A percentile compares a stretch with the other conserved stretches of the same genome.
These are phyloP conservation scores for Corrigiola litoralis DNA, from an alignment of 179 eudicot genomes.

Conservation along the genomic window DNA sequence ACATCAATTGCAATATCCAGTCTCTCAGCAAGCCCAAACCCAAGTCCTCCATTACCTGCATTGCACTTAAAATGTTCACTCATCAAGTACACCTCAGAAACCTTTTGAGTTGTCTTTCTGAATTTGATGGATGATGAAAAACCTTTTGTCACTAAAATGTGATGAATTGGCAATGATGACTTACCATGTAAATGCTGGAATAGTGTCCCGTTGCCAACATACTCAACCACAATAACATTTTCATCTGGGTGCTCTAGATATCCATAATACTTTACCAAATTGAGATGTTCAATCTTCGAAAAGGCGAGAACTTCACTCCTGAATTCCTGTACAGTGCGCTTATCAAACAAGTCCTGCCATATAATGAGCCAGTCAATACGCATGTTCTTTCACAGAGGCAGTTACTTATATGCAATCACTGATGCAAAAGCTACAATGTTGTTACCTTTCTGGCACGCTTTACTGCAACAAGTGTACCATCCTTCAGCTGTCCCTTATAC, in stretches of 20 bases:
- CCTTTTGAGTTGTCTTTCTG: background rate
- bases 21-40: conserved; percentile 56
- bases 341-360: conserved; percentile 40
- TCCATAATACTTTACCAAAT: conserved; percentile 60
- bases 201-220: conserved; percentile 67
- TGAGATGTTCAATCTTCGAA: conserved; percentile 68
- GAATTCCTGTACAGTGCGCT: conserved; percentile 41
- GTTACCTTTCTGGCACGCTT: conserved; percentile 69
- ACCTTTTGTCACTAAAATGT: background rate
- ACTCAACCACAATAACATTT: conserved; percentile 57
- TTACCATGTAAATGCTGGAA: conserved; percentile 70
- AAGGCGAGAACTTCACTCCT: conserved; percentile 59
- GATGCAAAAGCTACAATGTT: background rate
- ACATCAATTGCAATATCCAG: conserved; percentile 67
- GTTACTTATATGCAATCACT: background rate
- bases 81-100: too few species aligned
- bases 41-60: conserved; percentile 44
- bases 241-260: conserved; percentile 60
- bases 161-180: conserved; percentile 7
- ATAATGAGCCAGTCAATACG: conserved; percentile 6
- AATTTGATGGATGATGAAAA: background rate
- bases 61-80: background rate
- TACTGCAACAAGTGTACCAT: conserved; percentile 63
- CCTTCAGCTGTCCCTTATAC: conserved; percentile 53
- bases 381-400: background rate